A percentile compares a stretch with the other conserved stretches of the same genome.
phyloP scores from a whole-genome alignment of 2,329 filamentous ascomycete species.

The Nigrospora sphaerica region DNA sequence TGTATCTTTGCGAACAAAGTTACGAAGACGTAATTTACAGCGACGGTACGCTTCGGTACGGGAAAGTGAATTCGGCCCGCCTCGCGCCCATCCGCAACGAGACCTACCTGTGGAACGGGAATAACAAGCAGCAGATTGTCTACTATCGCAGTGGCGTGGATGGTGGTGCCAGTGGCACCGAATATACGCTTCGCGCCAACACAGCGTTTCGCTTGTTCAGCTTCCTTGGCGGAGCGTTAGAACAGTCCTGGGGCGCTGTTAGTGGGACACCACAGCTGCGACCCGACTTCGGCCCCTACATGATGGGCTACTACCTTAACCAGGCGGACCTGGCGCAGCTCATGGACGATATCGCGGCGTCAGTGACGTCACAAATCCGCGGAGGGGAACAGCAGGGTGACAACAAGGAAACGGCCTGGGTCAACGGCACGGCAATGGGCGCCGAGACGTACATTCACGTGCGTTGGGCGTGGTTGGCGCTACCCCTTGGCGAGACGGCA shows the following conservation, averaged over 20 bases:
- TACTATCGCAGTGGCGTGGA: too few relatives aligned
- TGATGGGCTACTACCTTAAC: neutral
- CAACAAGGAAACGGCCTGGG: conserved; percentile 7
- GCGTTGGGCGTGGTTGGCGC: conserved; percentile 7
- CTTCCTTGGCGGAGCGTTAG: neutral
- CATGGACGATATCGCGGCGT: neutral
- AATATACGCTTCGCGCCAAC: neutral
- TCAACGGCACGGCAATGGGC: conserved; percentile 5
- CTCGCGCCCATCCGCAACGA: neutral
- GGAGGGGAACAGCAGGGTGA: conserved; percentile 8
- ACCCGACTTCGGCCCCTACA: neutral
- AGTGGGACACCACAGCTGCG: neutral
- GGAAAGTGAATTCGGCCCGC: neutral
- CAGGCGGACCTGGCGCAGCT: neutral
- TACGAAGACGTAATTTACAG: neutral
- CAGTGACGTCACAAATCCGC: conserved; percentile 4
- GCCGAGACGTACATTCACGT: conserved; percentile 12
- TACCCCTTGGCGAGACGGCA: conserved; percentile 8
- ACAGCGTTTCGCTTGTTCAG: neutral
- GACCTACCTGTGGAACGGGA: neutral
- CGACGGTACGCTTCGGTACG: neutral
- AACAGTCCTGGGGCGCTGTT: neutral
- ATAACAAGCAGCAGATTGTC: too few relatives aligned
- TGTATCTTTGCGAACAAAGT: neutral
- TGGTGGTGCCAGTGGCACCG: neutral